Conservation (phyloP, 169 alveolate species). For the Cryptosporidium muris region DNA sequence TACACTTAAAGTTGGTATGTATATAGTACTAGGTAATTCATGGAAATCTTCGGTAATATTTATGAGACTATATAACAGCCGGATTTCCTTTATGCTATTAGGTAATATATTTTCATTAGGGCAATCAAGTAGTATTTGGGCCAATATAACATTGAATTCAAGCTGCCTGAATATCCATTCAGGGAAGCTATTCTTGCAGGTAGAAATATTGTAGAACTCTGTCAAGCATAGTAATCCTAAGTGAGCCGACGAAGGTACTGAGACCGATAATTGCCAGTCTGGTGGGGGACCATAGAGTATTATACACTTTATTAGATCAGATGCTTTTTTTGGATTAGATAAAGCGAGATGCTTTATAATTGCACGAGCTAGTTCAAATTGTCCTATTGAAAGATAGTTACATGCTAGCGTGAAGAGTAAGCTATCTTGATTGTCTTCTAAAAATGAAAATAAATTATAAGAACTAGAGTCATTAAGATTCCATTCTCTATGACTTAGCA, state of each 20-base stretch:
- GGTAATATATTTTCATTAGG: neutral
- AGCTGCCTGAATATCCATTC: conserved; percentile 2
- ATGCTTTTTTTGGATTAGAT: conserved; percentile 8
- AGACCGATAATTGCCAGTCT: conserved; percentile 58
- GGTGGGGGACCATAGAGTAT: conserved; percentile 51
- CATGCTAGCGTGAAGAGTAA: conserved; percentile 24
- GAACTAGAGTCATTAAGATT: too few relatives aligned
- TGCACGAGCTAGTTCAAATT: conserved; percentile 56
- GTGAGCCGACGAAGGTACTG: conserved; percentile 56
- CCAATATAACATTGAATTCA: conserved; percentile 30
- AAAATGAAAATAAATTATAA: conserved; percentile 5
- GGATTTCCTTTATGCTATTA: conserved; percentile 21
- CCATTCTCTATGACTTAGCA: too few relatives aligned
- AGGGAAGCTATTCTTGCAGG: neutral
- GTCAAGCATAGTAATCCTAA: conserved; percentile 41
- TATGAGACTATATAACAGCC: conserved; percentile 1
- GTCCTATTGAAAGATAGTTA: conserved; percentile 64
- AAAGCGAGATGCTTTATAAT: conserved; percentile 10
- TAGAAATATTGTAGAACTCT: conserved; percentile 10
- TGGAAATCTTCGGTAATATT: neutral
- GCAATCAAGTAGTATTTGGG: conserved; percentile 5
- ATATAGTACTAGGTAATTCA: neutral
- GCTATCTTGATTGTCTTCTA: neutral
- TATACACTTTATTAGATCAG: conserved; percentile 9
- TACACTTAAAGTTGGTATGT: conserved; percentile 23